Evolutionary conservation across 345 rosid species (phyloP), one percentile per base, ranked within the genome.

Genomic region (Salix koriyanagi): DNA sequence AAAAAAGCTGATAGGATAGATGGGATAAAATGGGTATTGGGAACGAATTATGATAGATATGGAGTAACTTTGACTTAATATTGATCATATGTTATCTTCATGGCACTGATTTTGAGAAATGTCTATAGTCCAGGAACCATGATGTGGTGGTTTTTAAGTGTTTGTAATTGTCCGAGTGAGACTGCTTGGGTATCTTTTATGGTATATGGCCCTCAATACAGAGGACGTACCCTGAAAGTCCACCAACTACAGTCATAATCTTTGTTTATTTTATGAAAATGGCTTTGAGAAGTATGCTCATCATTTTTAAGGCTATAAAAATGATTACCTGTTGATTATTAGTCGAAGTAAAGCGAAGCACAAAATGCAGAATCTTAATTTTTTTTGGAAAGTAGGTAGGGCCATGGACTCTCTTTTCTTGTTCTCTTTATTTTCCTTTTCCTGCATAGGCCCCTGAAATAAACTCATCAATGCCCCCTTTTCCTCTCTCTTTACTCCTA

Each of bases 341-440:
- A 41, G 70, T 65, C 81, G 69, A 58, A 64, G 54, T 41, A 34
- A 72, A 41, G 18, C 3, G 50, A 65, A 54, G 67, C 64, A 14
- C 42, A 44, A 44, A 72, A n/a, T 39, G 70, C 70, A 60, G 75
- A 46, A 62, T 80, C 76, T 23, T 50, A 26, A 34, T 54, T 48
- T 42, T 46, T 75, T 68, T 66, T 15, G 65, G 73, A 69, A 64
- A 68, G 80, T 41, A 44, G 68, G 67, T 76, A 75, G 79, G 85
- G 41, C 73, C 85, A 7, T 46, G 65, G 14, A 36, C 44, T 72
- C 67, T 64, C 34, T 42, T 28, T 73, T 11, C 28, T 23, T n/a
- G 30, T 26, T 58, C 69, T 23, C 26, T n/a, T 41, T 32, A 19
- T 67, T 52, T 23, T n/a, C 78, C 30, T 73, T 70, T 66, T 11